These are phyloP conservation scores for Heliocybe sulcata DNA, from an alignment of 1,284 basidiomycete species.

Conservation along the genomic window DNA sequence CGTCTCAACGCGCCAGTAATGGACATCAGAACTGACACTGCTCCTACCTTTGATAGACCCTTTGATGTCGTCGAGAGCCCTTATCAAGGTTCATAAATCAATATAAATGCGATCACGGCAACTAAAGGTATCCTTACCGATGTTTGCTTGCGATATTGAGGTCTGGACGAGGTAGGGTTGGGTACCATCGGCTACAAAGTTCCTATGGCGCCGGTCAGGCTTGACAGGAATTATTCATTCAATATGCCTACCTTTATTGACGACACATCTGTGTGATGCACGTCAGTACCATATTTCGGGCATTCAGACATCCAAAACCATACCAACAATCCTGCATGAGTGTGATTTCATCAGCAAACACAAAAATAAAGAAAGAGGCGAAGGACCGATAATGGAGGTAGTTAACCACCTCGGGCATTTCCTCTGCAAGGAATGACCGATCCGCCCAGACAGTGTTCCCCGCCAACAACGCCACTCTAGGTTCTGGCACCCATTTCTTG, in stretches of 20 bases:
- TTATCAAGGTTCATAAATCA: conserved; percentile 18
- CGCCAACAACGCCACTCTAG: conserved; percentile 59
- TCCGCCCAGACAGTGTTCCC: conserved; percentile 82
- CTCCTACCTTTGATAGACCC: conserved; percentile 62
- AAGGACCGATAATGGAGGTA: conserved; percentile 74
- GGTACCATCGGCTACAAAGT: conserved; percentile 69
- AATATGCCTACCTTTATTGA: conserved; percentile 58
- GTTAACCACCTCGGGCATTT: conserved; percentile 71
- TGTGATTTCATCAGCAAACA: conserved; percentile 5
- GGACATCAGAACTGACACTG: neutral
- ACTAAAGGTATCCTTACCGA: conserved; percentile 28
- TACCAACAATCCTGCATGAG: conserved; percentile 49
- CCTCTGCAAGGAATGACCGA: conserved; percentile 58
- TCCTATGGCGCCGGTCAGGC: conserved; percentile 37
- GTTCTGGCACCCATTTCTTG: conserved; percentile 65
- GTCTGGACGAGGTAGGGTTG: conserved; percentile 20
- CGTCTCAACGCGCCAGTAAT: neutral
- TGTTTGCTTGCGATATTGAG: conserved; percentile 33
- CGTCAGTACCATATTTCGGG: neutral
- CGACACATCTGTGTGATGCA: conserved; percentile 54
- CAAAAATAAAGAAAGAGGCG: conserved; percentile 1
- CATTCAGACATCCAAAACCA: conserved; percentile 16
- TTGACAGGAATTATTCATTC: neutral
- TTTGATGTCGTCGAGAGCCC: conserved; percentile 73
- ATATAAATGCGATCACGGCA: neutral